These are phyloP conservation scores for Pythium chondricola DNA, from an alignment of 352 stramenopile species.

Conservation along the genomic window DNA sequence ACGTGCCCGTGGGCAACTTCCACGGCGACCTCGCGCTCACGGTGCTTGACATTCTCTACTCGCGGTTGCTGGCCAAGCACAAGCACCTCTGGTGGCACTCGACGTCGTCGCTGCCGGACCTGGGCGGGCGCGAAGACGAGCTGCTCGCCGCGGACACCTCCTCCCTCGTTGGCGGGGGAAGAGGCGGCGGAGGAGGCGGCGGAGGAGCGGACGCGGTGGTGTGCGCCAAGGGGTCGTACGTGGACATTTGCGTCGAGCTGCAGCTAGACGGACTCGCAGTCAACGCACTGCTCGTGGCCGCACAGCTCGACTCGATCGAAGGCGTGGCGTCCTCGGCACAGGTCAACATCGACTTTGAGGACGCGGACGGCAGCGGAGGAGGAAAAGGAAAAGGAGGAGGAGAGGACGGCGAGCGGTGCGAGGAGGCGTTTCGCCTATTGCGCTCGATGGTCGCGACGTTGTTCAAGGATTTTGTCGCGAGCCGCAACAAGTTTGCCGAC, in stretches of 20 bases:
- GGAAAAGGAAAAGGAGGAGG: constrained; percentile 8
- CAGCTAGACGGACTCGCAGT: constrained; percentile 71
- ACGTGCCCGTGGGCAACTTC: constrained; percentile 95
- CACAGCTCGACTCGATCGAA: constrained; percentile 72
- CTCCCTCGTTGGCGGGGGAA: no score
- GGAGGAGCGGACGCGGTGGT: constrained; percentile 63
- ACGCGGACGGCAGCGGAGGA: constrained; percentile 14
- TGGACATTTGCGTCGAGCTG: constrained; percentile 65
- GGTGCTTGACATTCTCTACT: constrained; percentile 93
- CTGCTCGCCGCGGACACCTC: constrained; percentile 74
- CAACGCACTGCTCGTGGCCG: constrained; percentile 65
- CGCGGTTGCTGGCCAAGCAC: constrained; percentile 87
- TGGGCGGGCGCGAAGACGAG: constrained; percentile 84
- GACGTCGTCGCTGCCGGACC: constrained; percentile 78
- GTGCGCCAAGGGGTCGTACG: constrained; percentile 89
- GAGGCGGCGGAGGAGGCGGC: constrained; percentile 8
- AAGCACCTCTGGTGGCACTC: constrained; percentile 96
- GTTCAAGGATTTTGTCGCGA: constrained; percentile 90
- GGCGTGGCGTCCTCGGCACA: constrained; percentile 38
- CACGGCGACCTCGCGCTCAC: constrained; percentile 85
- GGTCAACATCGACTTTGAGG: constrained; percentile 64
- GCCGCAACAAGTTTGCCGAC: constrained; percentile 91
- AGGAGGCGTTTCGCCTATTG: constrained; percentile 89
- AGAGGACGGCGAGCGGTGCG: constrained; percentile 65
- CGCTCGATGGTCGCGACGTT: constrained; percentile 90